Base-by-base conservation (phyloP, 305 asterid species). In the Fraxinus greggii region DNA sequence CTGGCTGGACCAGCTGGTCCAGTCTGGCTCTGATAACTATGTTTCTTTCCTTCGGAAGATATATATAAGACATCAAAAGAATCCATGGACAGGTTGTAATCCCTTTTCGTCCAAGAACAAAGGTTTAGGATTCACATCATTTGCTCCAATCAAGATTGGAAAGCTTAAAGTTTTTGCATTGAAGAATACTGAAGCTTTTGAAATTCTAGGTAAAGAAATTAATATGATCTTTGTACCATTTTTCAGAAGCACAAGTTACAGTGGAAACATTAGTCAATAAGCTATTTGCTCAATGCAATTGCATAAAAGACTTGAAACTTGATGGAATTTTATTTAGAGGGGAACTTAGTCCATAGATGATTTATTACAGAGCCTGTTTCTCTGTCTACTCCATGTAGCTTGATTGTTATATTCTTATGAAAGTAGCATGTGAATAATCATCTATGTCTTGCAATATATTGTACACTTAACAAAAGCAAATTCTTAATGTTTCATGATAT, bases 281-380 rank as follows among this genome's bases (percentile, higher is more conserved):
- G 70, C 77, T 78, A 23, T 48, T 77, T 67, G 42, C 63, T 56
- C 38, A n/a, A 54, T 36, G 61, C 24, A 28, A 73, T 75, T 54
- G 70, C 59, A 76, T n/a, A 51, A 31, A 3, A 75, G 38, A 83
- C 78, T 83, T 79, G 75, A 45, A 29, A 70, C 76, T 70, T 76
- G 40, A 51, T 80, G 70, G 51, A 61, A 15, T 63, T 45, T 51
- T 80, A n/a, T 69, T 67, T 63, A 23, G 72, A 21, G 28, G 59
- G 76, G 76, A 29, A 70, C 31, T 17, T 70, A 70, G 5, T 17
- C 75, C 23, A 6, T 70, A 1, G 42, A 15, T 13, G 75, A 70
- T 70, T 70, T 70, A 70, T 32, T 31, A 70, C n/a, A 29, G 40
- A 29, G 29, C 75, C 36, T 69, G 19, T 31, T 70, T 70, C 42